Base-by-base conservation (phyloP, 441 rosid species). In the Arabidopsis hybrid region DNA sequence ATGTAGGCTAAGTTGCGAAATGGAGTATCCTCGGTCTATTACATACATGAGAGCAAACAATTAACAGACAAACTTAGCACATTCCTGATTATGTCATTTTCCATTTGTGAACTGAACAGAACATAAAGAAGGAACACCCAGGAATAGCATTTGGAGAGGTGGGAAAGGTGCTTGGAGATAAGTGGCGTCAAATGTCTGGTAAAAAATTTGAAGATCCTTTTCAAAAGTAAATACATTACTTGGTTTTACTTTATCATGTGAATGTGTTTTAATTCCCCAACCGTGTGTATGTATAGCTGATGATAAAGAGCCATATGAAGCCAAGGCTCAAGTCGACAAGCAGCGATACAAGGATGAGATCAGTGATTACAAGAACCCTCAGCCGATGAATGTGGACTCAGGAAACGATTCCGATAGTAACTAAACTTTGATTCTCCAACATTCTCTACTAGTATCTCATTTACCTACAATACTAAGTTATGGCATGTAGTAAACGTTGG, bases 121-220 rank as follows among this genome's bases (percentile, higher is more conserved):
- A 85, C 82, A 78, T 95, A 60, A 91, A 79, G 89, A 89, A 84
- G 81, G 84, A 72, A 45, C 78, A 91, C 79, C 96, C 98, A 8
- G 96, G 98, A 72, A 80, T 93, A 72, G 83, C 86, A 32, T 88
- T 92, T 60, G 81, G 86, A 13, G 97, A 83, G 4, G 81, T 88
- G 16, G 85, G 85, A 4, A 88, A 84, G 82, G 85, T 82, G 45
- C 87, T 91, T 31, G 98, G 96, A 45, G 99, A 91, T 1, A 89
- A 81, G 78, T 92, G 98, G 98, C 86, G 88, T 45, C 83, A 85
- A 73, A 72, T 95, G 97, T 65, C 97, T 49, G 92, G 98, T 90
- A 21, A 21, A 80, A 70, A 60, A 14, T 29, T 1, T 9, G 0
- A 11, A 18, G 26, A 61, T 34, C 7, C 5, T 73, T 60, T 14